Evolutionary conservation across 805 yeast genomes (phyloP).

Genomic region (Saturnispora kantuleensis): DNA sequence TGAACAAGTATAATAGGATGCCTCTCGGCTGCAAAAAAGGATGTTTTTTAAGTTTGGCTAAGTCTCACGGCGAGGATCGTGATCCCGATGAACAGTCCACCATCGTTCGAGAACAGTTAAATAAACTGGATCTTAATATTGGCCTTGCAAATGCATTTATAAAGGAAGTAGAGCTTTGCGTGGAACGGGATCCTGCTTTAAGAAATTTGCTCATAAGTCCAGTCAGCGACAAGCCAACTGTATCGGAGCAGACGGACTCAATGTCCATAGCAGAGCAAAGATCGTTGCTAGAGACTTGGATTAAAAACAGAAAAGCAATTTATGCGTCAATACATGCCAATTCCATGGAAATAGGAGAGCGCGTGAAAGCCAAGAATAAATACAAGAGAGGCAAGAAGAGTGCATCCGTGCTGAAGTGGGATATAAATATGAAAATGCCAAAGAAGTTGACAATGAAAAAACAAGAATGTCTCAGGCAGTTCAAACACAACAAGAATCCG

Average conservation of each 20-base stretch:
- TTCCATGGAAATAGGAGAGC: not conserved
- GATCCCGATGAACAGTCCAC: not conserved
- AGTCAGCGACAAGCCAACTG: not conserved
- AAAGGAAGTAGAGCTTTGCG: not conserved
- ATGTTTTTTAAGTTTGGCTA: too few relatives aligned
- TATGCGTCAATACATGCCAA: not conserved
- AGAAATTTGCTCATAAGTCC: not conserved
- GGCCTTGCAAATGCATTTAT: not conserved
- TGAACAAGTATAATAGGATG: too few relatives aligned
- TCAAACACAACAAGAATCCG: not conserved
- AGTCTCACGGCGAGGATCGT: not conserved
- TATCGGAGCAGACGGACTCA: not conserved
- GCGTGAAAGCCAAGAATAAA: not conserved
- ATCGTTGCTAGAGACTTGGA: slow-evolving; percentile 1
- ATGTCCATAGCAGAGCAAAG: not conserved
- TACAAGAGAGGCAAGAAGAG: not conserved
- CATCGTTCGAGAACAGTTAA: not conserved
- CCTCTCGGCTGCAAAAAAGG: too few relatives aligned
- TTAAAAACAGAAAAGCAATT: not conserved
- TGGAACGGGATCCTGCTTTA: not conserved
- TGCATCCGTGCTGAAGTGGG: not conserved
- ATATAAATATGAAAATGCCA: not conserved
- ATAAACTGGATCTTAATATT: not conserved
- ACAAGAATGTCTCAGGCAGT: not conserved
- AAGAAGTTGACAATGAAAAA: not conserved